Percentiles rank a stretch among this genome's conserved stretches.
These are phyloP conservation scores for Phialophora chinensis DNA, from an alignment of 2,329 filamentous ascomycete species.

Conservation along the genomic window DNA sequence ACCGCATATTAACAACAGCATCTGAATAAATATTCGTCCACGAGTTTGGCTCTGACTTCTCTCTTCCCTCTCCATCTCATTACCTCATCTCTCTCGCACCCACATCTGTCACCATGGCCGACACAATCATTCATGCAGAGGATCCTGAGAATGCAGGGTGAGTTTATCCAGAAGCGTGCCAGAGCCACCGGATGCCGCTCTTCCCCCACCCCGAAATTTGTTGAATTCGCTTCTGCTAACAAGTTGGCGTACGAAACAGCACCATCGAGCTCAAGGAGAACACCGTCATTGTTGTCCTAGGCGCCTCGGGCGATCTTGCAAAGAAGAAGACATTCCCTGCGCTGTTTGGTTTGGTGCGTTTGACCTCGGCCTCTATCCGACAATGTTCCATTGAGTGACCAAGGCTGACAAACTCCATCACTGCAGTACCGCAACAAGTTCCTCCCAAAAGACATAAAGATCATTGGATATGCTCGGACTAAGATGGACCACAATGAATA, in stretches of 20 bases:
- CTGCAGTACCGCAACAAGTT: slow-evolving; percentile 95
- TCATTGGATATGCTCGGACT: slow-evolving; percentile 97
- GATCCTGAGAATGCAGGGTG: slow-evolving; percentile 59
- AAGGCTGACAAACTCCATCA: slow-evolving; percentile 17
- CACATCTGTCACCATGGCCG: slow-evolving; percentile 51
- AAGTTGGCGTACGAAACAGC: slow-evolving; percentile 56
- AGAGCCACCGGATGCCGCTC: slow-evolving; percentile 20
- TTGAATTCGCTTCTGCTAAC: slow-evolving; percentile 15
- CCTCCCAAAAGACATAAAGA: slow-evolving; percentile 91
- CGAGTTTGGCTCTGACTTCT: slow-evolving; percentile 13
- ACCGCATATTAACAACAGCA: slow-evolving; percentile 20
- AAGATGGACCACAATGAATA: slow-evolving; percentile 99
- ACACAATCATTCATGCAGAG: slow-evolving; percentile 58
- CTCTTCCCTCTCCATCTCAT: slow-evolving; percentile 25
- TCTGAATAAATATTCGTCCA: slow-evolving; percentile 4
- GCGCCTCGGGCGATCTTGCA: slow-evolving; percentile 94
- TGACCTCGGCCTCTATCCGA: slow-evolving; percentile 18
- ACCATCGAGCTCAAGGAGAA: slow-evolving; percentile 97
- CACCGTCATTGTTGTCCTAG: slow-evolving; percentile 94
- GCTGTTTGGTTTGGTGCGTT: slow-evolving; percentile 91
- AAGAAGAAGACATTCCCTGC: slow-evolving; percentile 99
- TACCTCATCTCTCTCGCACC: slow-evolving; percentile 7
- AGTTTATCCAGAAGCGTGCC: slow-evolving; percentile 46
- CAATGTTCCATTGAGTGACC: slow-evolving; percentile 3
- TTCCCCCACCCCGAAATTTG: slow-evolving; percentile 24